Base-by-base conservation (phyloP, 306 rosid genomes). In the Sicyos baderoa region DNA sequence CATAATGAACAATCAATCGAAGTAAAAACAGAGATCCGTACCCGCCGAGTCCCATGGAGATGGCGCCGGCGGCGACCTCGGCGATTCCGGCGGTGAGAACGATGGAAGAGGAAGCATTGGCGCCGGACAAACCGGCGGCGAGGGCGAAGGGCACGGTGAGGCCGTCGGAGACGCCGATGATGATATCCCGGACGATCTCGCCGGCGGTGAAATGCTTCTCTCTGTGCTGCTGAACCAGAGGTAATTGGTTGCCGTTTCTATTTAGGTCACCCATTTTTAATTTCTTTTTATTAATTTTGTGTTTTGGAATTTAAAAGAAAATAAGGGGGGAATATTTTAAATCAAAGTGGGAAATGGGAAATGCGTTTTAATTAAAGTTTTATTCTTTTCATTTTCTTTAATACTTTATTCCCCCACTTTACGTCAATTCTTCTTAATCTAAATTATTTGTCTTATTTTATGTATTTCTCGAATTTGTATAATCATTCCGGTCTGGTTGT, bases 111-210 rank as follows among this genome's bases (percentile, higher is more conserved):
- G 87, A 71, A 7, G 85, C 87, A 80, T 87, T 80, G 63, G 89
- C 89, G 5, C 91, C 91, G 32, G 91, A 87, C 40, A 87, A 71
- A 4, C 91, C 91, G 2, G 91, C 89, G 3, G 91, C 91, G 0
- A 87, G 87, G 7, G 91, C 91, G 25, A 87, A 87, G 7, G 91
- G 91, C 6, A 87, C 91, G 51, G 91, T 87, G 73, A 87, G 91
- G 1, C 91, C 91, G 32, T 87, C 91, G 22, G 91, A 87, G 18
- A 87, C 91, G 19, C 91, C 91, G 77, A 87, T 84, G 78, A 87
- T 87, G 71, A 87, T 68, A 51, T 87, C 91, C 8, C 91, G 85
- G 68, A 87, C 86, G 60, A 84, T 61, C 27, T 87, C 91, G 0
- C 91, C 87, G 56, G 89, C 85, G 18, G 87, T 87, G 84, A 87